Percentiles rank a stretch among this genome's conserved stretches.
Evolutionary conservation across 2,329 filamentous ascomycete species (phyloP).

Genomic region (Tolypocladium endophyticum): DNA sequence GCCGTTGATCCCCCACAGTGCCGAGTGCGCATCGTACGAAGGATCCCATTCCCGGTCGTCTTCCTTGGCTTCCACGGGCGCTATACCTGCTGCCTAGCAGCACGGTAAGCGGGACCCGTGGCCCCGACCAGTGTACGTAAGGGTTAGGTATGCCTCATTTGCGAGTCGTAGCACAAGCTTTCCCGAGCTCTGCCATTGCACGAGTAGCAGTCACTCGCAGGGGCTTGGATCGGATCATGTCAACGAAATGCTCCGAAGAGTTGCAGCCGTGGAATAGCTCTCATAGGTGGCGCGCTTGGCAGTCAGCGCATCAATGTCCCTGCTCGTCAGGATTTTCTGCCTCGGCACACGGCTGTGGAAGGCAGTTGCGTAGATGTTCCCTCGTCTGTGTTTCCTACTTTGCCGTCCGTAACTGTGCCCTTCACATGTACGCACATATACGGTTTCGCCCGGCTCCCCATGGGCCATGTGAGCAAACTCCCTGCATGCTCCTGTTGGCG

Average conservation of each 20-base stretch:
- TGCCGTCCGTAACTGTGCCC: neutral
- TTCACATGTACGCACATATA: neutral
- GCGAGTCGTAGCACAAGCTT: neutral
- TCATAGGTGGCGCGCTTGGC: neutral
- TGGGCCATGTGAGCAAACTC: neutral
- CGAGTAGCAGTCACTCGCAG: neutral
- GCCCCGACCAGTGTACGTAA: neutral
- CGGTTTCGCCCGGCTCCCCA: neutral
- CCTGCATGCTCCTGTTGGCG: neutral
- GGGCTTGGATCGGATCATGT: neutral
- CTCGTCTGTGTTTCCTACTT: no score
- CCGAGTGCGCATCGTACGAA: neutral
- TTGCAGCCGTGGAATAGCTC: neutral
- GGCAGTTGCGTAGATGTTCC: neutral
- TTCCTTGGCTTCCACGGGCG: neutral
- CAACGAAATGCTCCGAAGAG: neutral
- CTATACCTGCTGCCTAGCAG: neutral
- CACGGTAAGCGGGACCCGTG: neutral
- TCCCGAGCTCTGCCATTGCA: neutral
- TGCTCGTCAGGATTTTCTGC: neutral
- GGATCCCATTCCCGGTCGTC: neutral
- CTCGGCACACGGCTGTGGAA: neutral
- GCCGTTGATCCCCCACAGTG: neutral
- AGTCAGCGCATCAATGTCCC: neutral
- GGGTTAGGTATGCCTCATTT: neutral